Base-by-base conservation (phyloP, 2,329 filamentous ascomycete genomes). In the Diaporthe velutina region DNA sequence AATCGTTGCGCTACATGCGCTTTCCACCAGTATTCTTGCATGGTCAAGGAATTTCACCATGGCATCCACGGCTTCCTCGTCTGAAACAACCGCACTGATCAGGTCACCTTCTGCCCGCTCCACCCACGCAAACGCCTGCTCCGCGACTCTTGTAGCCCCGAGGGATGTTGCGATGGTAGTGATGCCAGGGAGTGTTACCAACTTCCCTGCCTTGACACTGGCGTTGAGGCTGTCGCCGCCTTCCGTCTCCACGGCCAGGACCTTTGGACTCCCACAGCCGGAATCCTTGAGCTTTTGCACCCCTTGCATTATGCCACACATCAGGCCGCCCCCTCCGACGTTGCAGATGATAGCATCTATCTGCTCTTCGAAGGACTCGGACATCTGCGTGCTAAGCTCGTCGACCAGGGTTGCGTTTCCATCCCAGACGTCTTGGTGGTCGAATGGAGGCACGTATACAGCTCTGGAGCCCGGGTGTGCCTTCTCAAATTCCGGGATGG, bases 1-100 rank as follows among this genome's bases (percentile, higher is more conserved):
- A 17, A 98, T 84, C 70, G 93, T 93, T 8, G 96, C 95, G 0
- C 96, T 95, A 82, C 96, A 98, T 0, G 95, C 92, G 48, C 93
- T 87, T 85, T 98, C 96, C 4, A 98, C 94, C 74, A 98, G 86
- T 73, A 96, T 85, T 35, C 93, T 86, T 79, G 96, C 94, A 76
- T 98, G 95, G 77, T 98, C 94, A 13, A 94, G 93, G 76, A 98
- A 92, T 33, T 90, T 87, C 79, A 93, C 91, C 71, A 93, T 94
- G 3, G 92, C 95, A 83, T 92, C 90, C 28, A 94, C 95, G 0
- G 96, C 96, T 80, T 97, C 94, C 4, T 91, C 92, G 79, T 97
- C 95, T 3, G 87, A 88, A 12, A 97, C 86, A 0, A 95, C 93
- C 3, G 90, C 84, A 76, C 89, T 92, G 50, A 87, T 85, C 50